Conservation (phyloP, 352 stramenopile species). For the Blastocystis hominis region DNA sequence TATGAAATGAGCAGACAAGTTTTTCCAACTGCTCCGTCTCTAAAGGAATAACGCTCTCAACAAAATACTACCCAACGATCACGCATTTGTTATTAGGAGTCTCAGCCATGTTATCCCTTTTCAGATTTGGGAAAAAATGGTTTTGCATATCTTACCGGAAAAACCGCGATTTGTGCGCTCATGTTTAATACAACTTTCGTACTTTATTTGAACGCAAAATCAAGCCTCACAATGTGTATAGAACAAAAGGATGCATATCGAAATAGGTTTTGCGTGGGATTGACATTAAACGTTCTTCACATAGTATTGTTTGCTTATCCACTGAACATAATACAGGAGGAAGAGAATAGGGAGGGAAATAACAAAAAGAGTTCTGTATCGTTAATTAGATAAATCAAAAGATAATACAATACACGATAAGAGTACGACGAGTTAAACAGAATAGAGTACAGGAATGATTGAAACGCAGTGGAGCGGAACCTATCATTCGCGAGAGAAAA, state of each 20-base stretch:
- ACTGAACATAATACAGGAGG: background rate
- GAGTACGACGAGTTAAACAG: too few species aligned
- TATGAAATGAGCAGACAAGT: conserved; percentile 90
- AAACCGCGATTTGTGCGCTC: background rate
- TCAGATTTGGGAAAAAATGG: background rate
- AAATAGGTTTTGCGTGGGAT: too few species aligned
- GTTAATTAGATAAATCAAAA: background rate
- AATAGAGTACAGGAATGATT: background rate
- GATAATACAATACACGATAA: background rate
- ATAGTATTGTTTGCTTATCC: background rate
- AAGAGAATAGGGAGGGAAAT: background rate
- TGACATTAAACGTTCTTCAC: background rate
- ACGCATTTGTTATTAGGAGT: conserved; percentile 39
- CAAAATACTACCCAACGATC: conserved; percentile 22
- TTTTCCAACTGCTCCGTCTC: conserved; percentile 85
- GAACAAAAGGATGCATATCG: too few species aligned
- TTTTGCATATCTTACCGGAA: background rate
- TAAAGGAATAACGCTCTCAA: conserved; percentile 59
- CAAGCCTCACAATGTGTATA: too few species aligned
- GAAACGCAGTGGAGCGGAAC: background rate
- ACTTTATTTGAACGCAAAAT: too few species aligned
- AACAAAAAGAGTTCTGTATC: background rate
- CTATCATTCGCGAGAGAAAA: background rate
- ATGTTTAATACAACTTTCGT: too few species aligned
- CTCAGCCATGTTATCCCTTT: background rate